A percentile compares a stretch with the other conserved stretches of the same genome.
These are phyloP conservation scores for Elasticomyces elasticus DNA, from an alignment of 495 filamentous ascomycete species.

Conservation along the genomic window DNA sequence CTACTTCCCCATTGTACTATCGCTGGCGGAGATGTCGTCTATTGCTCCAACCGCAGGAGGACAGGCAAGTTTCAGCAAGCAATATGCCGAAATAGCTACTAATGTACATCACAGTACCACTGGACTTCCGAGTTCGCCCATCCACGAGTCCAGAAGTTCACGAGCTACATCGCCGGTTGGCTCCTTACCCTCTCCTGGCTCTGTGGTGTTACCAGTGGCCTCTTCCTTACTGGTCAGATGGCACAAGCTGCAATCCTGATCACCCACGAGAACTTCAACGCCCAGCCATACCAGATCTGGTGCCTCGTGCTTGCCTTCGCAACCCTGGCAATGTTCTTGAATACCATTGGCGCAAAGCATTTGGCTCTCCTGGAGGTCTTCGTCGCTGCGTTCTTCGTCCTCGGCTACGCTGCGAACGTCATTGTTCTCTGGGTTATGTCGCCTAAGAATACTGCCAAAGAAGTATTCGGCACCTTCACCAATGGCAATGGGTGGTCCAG, in stretches of 20 bases:
- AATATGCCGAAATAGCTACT: neutral
- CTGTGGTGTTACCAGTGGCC: conserved; percentile 28
- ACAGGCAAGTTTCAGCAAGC: neutral
- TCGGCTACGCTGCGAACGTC: conserved; percentile 1
- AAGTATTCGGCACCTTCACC: conserved; percentile 10
- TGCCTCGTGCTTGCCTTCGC: conserved; percentile 28
- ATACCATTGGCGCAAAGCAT: conserved; percentile 18
- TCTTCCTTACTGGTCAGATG: conserved; percentile 18
- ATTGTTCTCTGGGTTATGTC: conserved; percentile 3
- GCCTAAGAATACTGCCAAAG: neutral
- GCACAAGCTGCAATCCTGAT: conserved; percentile 38
- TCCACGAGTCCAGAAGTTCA: conserved; percentile 32
- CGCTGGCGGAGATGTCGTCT: conserved; percentile 33
- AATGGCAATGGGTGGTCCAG: neutral
- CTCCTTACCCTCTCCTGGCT: conserved; percentile 9
- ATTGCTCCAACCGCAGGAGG: conserved; percentile 22
- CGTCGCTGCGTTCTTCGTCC: conserved; percentile 17
- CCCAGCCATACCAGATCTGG: conserved; percentile 36
- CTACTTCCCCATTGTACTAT: conserved; percentile 28
- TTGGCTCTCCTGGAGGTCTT: conserved; percentile 24
- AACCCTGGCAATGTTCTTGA: conserved; percentile 27
- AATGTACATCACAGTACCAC: conserved; percentile 5
- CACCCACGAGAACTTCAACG: conserved; percentile 32
- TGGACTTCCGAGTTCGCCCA: conserved; percentile 38
- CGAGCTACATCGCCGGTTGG: conserved; percentile 37